These are phyloP conservation scores for Candida manassasensis DNA, from an alignment of 805 yeast species.

Conservation along the genomic window DNA sequence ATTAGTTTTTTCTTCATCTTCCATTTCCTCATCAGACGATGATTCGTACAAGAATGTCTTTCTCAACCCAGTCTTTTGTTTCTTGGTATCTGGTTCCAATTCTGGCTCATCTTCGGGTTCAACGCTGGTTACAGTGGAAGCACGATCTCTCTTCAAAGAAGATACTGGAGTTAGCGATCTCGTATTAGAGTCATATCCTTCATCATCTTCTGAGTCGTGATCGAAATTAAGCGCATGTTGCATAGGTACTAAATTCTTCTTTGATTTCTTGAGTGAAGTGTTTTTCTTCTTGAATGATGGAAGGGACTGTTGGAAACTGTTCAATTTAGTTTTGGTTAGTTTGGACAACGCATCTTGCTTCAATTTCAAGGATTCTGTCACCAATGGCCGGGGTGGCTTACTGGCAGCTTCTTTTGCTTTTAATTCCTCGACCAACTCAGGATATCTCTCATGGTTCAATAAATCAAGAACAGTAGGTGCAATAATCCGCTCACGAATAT, in stretches of 20 bases:
- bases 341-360: conserved; percentile 24
- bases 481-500: conserved; percentile 66
- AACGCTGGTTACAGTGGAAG: conserved; percentile 19
- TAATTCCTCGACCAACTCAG: conserved; percentile 38
- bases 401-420: conserved; percentile 22
- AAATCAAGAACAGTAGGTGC: conserved; percentile 64
- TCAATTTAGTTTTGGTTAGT: conserved; percentile 18
- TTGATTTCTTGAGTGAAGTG: conserved; percentile 9
- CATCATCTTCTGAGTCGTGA: conserved; percentile 29
- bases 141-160: conserved; percentile 25
- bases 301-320: conserved; percentile 12
- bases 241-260: conserved; percentile 42
- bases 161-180: conserved; percentile 32
- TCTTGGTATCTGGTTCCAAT: conserved; percentile 16
- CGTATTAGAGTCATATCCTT: conserved; percentile 30
- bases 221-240: conserved; percentile 50
- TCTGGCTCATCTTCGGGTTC: conserved; percentile 19
- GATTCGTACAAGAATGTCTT: conserved; percentile 32
- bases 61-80: conserved; percentile 20
- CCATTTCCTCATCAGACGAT: conserved; percentile 27
- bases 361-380: conserved; percentile 12
- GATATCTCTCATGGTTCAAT: conserved; percentile 56
- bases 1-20: conserved; percentile 17
- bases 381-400: conserved; percentile 11
- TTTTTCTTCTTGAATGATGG: conserved; percentile 35